A percentile compares a stretch with the other conserved stretches of the same genome.
phyloP scores from a whole-genome alignment of 306 rosid genomes.

The Canavalia gladiata region DNA sequence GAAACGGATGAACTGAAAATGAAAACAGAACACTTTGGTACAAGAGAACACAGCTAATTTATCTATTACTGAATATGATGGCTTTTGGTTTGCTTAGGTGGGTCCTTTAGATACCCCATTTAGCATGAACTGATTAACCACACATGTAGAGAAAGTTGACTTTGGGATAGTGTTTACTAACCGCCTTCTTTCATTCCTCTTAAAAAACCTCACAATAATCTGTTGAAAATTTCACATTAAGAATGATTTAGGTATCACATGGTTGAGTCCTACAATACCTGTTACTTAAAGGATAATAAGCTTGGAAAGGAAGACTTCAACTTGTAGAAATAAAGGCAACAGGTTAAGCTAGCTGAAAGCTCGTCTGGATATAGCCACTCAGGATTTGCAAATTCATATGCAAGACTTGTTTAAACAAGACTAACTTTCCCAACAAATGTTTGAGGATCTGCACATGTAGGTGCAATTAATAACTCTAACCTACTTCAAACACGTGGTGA shows the following conservation, averaged over 20 bases:
- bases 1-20: background rate
- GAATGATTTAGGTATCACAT: background rate
- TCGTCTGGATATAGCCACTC: background rate
- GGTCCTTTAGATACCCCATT: background rate
- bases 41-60: background rate
- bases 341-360: background rate
- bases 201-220: background rate
- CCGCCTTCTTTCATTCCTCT: background rate
- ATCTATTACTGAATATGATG: constrained; percentile 11
- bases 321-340: background rate
- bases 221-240: background rate
- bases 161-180: background rate
- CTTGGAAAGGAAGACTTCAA: constrained; percentile 67
- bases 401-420: background rate
- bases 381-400: background rate
- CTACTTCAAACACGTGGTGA: background rate
- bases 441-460: background rate
- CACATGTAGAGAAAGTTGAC: background rate
- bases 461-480: background rate
- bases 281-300: constrained; percentile 48
- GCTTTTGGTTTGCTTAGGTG: background rate
- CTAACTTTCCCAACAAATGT: background rate
- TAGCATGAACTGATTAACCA: background rate
- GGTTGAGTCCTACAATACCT: background rate
- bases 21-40: background rate